Evolutionary conservation across 1,284 basidiomycete species (phyloP).

Genomic region (Cutaneotrichosporon cavernicola): DNA sequence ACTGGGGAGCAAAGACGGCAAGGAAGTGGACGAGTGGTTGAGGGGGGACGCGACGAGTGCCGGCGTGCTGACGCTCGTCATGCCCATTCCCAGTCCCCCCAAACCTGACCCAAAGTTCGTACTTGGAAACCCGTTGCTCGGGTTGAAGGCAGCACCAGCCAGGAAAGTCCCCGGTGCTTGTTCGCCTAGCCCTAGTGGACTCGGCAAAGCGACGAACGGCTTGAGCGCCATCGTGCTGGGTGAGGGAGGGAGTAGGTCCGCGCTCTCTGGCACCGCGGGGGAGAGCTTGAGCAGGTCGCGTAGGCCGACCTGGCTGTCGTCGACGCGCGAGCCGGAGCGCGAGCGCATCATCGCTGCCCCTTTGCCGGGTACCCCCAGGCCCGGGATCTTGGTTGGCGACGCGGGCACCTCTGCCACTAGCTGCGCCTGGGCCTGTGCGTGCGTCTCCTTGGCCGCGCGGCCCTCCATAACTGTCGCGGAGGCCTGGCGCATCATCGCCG

Average conservation of each 20-base stretch:
- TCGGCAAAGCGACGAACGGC: constrained; percentile 55
- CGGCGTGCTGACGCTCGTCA: neutral
- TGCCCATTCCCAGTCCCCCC: neutral
- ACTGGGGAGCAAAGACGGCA: neutral
- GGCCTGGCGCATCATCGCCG: constrained; percentile 50
- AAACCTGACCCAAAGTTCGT: neutral
- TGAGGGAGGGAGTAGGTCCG: constrained; percentile 72
- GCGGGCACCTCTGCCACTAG: constrained; percentile 27
- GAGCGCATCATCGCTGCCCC: constrained; percentile 39
- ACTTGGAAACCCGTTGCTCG: neutral
- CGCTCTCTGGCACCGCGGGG: constrained; percentile 38
- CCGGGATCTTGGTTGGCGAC: constrained; percentile 27
- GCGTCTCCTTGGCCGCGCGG: constrained; percentile 34
- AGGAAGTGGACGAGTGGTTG: neutral
- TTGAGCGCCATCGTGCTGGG: constrained; percentile 58
- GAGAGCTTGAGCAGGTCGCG: constrained; percentile 51
- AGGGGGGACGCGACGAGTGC: neutral
- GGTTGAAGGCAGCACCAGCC: neutral
- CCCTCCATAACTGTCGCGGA: constrained; percentile 52
- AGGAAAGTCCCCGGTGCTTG: neutral
- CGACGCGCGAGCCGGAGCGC: constrained; percentile 41
- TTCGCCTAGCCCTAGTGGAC: constrained; percentile 48
- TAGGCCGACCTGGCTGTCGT: constrained; percentile 31
- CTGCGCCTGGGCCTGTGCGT: constrained; percentile 33
- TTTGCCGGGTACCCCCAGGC: constrained; percentile 29